phyloP scores from a whole-genome alignment of 2,329 filamentous ascomycete genomes.

The Fusarium sp. region DNA sequence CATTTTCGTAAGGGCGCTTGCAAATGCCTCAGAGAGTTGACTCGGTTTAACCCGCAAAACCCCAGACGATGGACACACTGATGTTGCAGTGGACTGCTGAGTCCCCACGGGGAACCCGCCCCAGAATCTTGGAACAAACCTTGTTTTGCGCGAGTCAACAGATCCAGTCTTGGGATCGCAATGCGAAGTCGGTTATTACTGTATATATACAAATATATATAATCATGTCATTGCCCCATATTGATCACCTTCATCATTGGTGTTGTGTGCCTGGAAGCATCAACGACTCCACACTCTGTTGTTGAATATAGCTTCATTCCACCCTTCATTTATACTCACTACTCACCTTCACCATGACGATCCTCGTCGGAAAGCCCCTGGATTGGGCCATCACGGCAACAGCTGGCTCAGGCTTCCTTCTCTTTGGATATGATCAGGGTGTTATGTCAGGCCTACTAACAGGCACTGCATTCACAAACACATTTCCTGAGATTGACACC shows the following conservation, averaged over 20 bases:
- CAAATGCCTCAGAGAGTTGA: slow-evolving; percentile 16
- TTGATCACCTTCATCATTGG: background rate
- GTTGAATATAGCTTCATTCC: slow-evolving; percentile 33
- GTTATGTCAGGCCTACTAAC: slow-evolving; percentile 54
- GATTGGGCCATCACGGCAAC: slow-evolving; percentile 56
- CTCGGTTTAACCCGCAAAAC: slow-evolving; percentile 13
- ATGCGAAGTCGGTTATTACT: slow-evolving; percentile 3
- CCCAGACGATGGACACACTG: slow-evolving; percentile 11
- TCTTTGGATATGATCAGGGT: slow-evolving; percentile 54
- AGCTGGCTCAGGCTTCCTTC: slow-evolving; percentile 55
- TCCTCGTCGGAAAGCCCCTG: slow-evolving; percentile 53
- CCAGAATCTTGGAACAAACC: slow-evolving; percentile 34
- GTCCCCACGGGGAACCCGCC: slow-evolving; percentile 29
- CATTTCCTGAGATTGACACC: slow-evolving; percentile 55
- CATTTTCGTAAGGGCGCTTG: slow-evolving; percentile 13
- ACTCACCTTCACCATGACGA: slow-evolving; percentile 27
- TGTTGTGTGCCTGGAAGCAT: slow-evolving; percentile 4
- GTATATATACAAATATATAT: slow-evolving; percentile 38
- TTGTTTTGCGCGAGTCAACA: slow-evolving; percentile 37
- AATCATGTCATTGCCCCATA: slow-evolving; percentile 26
- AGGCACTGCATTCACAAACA: slow-evolving; percentile 51
- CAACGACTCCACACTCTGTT: slow-evolving; percentile 1
- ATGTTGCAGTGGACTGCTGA: slow-evolving; percentile 6
- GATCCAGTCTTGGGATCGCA: slow-evolving; percentile 6
- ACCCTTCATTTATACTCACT: background rate